These are phyloP conservation scores for Candida andamanensis DNA, from an alignment of 805 yeast genomes.

Conservation along the genomic window DNA sequence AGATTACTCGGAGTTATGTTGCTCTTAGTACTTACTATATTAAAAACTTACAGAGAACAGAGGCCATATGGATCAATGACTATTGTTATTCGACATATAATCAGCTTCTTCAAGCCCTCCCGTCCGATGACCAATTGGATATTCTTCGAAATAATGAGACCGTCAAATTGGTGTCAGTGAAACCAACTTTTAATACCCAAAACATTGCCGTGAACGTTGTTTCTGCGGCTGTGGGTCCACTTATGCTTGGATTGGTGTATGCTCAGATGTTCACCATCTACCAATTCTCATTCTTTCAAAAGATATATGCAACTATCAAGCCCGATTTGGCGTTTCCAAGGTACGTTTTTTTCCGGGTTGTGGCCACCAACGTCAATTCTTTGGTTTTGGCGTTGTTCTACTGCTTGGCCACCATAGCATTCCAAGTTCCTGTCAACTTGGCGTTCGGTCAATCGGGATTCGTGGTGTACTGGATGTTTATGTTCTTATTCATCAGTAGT, in stretches of 20 bases:
- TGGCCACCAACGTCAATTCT: conserved; percentile 27
- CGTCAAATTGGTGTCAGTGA: conserved; percentile 13
- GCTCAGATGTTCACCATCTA: conserved; percentile 29
- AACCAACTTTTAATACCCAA: conserved; percentile 18
- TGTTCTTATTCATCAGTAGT: conserved; percentile 24
- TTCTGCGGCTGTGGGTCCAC: conserved; percentile 26
- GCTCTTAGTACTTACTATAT: conserved; percentile 26
- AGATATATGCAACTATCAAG: conserved; percentile 18
- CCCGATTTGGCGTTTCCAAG: conserved; percentile 18
- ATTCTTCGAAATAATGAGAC: conserved; percentile 13
- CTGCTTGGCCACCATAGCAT: conserved; percentile 26
- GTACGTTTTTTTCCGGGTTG: conserved; percentile 22
- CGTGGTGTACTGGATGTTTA: conserved; percentile 28
- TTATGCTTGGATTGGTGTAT: conserved; percentile 29
- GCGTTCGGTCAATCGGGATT: conserved; percentile 29
- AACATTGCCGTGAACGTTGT: conserved; percentile 18
- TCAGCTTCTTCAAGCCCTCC: conserved; percentile 12
- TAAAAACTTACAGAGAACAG: conserved; percentile 15
- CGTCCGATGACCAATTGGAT: conserved; percentile 10
- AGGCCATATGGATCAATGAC: conserved; percentile 17
- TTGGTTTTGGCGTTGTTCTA: conserved; percentile 26
- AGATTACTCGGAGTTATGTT: conserved; percentile 26
- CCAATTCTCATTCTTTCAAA: conserved; percentile 29
- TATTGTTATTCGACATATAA: conserved; percentile 17
- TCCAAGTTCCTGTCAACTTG: conserved; percentile 19